Base-by-base conservation (phyloP, 2,329 filamentous ascomycete species). In the Falciphora oryzae region DNA sequence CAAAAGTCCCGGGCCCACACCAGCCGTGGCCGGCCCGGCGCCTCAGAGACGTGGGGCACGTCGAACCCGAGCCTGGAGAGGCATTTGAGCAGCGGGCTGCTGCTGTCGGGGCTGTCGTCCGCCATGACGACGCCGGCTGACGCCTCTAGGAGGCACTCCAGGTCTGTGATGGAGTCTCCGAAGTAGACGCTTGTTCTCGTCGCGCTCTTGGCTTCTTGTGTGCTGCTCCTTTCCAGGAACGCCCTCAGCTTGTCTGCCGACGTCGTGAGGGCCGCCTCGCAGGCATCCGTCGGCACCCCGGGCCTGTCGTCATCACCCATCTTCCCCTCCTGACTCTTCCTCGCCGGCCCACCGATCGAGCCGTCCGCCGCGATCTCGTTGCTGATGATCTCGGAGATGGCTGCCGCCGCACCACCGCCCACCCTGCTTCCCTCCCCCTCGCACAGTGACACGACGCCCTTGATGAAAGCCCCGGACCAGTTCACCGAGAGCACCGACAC, bases 131-230 rank as follows among this genome's bases (percentile, higher is more conserved):
- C 73, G 4, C 83, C 84, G 44, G 67, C 60, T 7, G 74, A 73
- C 2, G 71, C 73, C 28, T 72, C 70, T 4, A 84, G 68, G 53
- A 87, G 72, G 65, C 84, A 86, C 69, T 81, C 79, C 65, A 86
- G 72, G 70, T 87, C 84, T 1, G 84, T 86, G 2, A 78, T 78
- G 32, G 84, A 85, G 70, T 87, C 84, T 10, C 84, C 84, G 70
- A 85, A 80, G 73, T 86, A 87, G n/a, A 83, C 71, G n/a, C 76
- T 70, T 7, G 66, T 70, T 69, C 64, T 68, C 38, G n/a, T 18
- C 14, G 65, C 59, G 38, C 31, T 28, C 10, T 44, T 18, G 7
- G 18, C 32, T 8, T 62, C 25, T 14, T 62, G 58, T 29, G 1
- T 65, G 67, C 5, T 8, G 72, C 69, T 1, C 18, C 62, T 44